A percentile compares a stretch with the other conserved stretches of the same genome.
Evolutionary conservation across 352 stramenopile species (phyloP).

Genomic region (Phytopythium cucurbitacearum): DNA sequence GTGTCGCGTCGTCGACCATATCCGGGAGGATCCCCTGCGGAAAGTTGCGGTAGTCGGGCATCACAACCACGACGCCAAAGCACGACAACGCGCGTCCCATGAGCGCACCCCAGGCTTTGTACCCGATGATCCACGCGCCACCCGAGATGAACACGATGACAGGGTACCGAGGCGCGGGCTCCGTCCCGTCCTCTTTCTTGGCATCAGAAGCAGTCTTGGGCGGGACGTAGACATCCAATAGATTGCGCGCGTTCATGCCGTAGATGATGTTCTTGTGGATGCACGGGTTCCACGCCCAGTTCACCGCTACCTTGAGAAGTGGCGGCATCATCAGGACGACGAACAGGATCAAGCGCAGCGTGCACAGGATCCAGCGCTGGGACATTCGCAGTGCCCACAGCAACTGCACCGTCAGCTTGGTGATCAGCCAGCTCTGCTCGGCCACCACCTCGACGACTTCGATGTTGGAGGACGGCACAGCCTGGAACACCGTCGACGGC

Average conservation of each 20-base stretch:
- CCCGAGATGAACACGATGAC: slow-evolving; percentile 90
- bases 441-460: slow-evolving; percentile 58
- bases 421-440: slow-evolving; percentile 71
- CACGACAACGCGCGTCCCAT: slow-evolving; percentile 74
- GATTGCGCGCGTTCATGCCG: slow-evolving; percentile 63
- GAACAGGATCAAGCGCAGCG: slow-evolving; percentile 61
- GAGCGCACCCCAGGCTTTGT: slow-evolving; percentile 90
- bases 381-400: slow-evolving; percentile 69
- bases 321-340: slow-evolving; percentile 48
- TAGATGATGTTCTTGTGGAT: slow-evolving; percentile 84
- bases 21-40: slow-evolving; percentile 80
- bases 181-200: not conserved
- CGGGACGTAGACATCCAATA: slow-evolving; percentile 84
- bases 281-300: slow-evolving; percentile 48
- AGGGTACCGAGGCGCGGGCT: slow-evolving; percentile 26
- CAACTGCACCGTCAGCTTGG: slow-evolving; percentile 60
- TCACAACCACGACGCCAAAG: slow-evolving; percentile 82
- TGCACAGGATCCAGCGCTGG: slow-evolving; percentile 64
- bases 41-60: slow-evolving; percentile 92
- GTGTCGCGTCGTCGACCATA: slow-evolving; percentile 88
- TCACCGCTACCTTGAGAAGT: slow-evolving; percentile 49
- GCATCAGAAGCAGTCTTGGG: slow-evolving; percentile 12
- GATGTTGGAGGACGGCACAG: slow-evolving; percentile 29
- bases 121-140: slow-evolving; percentile 91
- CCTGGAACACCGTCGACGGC: slow-evolving; percentile 40